A percentile compares a stretch with the other conserved stretches of the same genome.
These are phyloP conservation scores for Dendrobium huoshanense DNA, from an alignment of 106 monocot genomes.

Conservation along the genomic window DNA sequence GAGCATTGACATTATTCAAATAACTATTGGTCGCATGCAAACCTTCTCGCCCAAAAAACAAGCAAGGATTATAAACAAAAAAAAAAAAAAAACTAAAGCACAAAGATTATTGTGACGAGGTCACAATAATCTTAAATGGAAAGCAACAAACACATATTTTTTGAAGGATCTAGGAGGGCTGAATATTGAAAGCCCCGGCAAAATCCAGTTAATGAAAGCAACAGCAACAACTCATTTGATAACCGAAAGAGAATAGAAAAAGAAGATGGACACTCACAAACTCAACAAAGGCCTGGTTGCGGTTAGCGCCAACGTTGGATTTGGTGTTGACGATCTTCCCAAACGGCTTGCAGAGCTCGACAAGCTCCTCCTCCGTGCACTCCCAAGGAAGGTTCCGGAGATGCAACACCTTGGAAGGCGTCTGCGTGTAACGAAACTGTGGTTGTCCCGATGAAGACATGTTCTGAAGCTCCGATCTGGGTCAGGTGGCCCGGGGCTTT, in stretches of 20 bases:
- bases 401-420: slow-evolving; percentile 90
- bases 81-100: background rate
- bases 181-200: background rate
- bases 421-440: slow-evolving; percentile 93
- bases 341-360: slow-evolving; percentile 87
- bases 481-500: too few relatives aligned
- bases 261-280: slow-evolving; percentile 36
- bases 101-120: background rate
- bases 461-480: background rate
- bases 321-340: slow-evolving; percentile 89
- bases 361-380: slow-evolving; percentile 83
- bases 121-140: background rate
- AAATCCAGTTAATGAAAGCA: background rate
- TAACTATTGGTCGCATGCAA: background rate
- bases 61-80: background rate
- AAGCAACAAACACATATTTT: background rate
- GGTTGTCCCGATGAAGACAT: slow-evolving; percentile 49
- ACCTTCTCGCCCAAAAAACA: background rate
- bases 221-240: background rate
- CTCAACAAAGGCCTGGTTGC: slow-evolving; percentile 94
- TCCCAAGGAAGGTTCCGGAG: slow-evolving; percentile 90
- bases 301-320: slow-evolving; percentile 87
- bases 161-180: background rate
- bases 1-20: background rate
- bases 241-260: too few relatives aligned